Evolutionary conservation across 2,329 filamentous ascomycete genomes (phyloP), one percentile per base, ranked within the genome.

Genomic region (Annulohypoxylon truncatum): DNA sequence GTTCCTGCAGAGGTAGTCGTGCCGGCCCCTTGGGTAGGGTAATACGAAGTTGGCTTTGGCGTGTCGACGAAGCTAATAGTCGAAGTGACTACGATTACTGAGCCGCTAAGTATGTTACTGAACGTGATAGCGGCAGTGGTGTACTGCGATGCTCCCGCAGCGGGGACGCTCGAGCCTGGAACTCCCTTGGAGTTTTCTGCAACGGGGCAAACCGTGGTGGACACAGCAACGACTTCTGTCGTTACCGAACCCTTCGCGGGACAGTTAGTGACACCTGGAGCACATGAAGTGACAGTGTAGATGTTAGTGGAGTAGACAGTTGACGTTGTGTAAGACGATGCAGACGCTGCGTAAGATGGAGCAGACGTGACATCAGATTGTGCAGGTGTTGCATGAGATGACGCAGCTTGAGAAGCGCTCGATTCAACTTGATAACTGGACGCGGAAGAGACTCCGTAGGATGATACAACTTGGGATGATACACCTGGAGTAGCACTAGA

Each of bases 121-220:
- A 75, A 31, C 22, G 73, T 75, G 15, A 75, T 51, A 6, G 66
- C 66, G 15, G 67, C 15, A 2, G 71, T 69, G 28, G 61, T 67
- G 47, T 72, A 71, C 38, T 63, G 60, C 22, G 64, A 65, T 20
- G 8, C 63, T 12, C 33, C 50, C 18, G 44, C 64, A 6, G 38
- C 60, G 12, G 70, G 56, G 12, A 31, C 42, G 13, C 63, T 62
- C 12, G 53, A 54, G 9, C 22, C 48, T 26, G 29, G 29, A 4
- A 48, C 28, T 2, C 64, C 29, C 15, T 40, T 35, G 1, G 67
- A 63, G 33, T 68, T 29, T 12, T 71, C 70, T 8, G 70, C 57
- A 4, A 76, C 73, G 4, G 74, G 74, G 26, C 74, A 76, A 18
- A 76, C 66, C 13, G 74, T 76, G 2, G 74, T 77, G 24, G 74